phyloP scores from a whole-genome alignment of 345 rosid genomes.

The Citrus inodora region DNA sequence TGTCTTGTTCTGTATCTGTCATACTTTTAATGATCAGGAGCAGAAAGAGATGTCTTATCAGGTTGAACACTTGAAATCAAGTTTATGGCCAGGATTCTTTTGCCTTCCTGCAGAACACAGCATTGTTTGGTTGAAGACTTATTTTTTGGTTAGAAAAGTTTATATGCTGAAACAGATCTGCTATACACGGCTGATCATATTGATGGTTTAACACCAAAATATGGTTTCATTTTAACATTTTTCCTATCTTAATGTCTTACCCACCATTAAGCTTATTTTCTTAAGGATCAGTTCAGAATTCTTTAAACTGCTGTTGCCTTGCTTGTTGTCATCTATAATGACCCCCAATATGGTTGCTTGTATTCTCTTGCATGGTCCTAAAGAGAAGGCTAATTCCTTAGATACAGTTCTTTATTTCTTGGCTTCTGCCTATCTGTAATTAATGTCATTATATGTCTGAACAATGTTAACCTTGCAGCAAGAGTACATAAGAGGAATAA shows the following conservation, averaged over 20 bases:
- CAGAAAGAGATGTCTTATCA: background rate
- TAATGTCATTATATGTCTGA: slow-evolving; percentile 10
- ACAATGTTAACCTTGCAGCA: slow-evolving; percentile 51
- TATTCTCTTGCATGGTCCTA: background rate
- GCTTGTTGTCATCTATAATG: background rate
- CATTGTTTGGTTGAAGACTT: background rate
- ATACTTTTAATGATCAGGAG: background rate
- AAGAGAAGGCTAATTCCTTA: background rate
- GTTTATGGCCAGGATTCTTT: background rate
- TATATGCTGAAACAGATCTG: background rate
- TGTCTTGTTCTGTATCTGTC: background rate
- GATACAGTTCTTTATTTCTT: background rate
- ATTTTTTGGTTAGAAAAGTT: background rate
- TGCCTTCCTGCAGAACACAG: background rate
- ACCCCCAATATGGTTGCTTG: background rate
- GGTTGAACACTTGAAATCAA: background rate
- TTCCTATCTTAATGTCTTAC: background rate
- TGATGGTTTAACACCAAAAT: background rate
- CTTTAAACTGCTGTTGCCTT: background rate
- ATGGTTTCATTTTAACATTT: background rate
- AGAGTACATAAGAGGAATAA: slow-evolving; percentile 92
- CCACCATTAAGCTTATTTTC: background rate
- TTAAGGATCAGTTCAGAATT: background rate
- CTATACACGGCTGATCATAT: background rate
- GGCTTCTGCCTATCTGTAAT: slow-evolving; percentile 2